Evolutionary conservation across 768 basidiomycete genomes (phyloP).

Genomic region (Pulveroboletus frians): DNA sequence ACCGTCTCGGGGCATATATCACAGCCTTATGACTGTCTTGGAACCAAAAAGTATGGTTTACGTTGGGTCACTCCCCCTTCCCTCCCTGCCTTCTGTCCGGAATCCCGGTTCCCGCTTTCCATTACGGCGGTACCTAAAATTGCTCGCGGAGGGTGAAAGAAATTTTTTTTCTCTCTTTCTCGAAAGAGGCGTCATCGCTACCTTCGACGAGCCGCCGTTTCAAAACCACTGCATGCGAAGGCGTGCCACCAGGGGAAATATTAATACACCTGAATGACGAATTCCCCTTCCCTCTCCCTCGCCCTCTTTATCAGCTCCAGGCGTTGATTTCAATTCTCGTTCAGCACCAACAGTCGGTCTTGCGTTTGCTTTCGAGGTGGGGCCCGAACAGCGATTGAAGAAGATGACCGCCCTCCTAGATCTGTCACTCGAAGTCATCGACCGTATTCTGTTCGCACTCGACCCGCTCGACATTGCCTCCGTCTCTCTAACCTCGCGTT

Average conservation of each 20-base stretch:
- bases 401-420: slow-evolving; percentile 25
- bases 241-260: too few relatives aligned
- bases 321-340: neutral
- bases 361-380: neutral
- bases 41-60: neutral
- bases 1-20: too few relatives aligned
- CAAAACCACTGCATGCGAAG: neutral
- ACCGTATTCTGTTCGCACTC: slow-evolving; percentile 49
- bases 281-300: too few relatives aligned
- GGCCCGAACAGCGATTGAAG: neutral
- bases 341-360: neutral
- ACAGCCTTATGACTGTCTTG: too few relatives aligned
- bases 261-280: too few relatives aligned
- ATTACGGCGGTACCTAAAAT: neutral
- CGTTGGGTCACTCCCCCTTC: neutral
- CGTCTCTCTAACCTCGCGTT: slow-evolving; percentile 46
- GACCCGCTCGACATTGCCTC: slow-evolving; percentile 58
- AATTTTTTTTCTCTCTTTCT: slow-evolving; percentile 18
- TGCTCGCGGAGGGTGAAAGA: slow-evolving; percentile 19
- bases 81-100: too few relatives aligned
- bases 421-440: slow-evolving; percentile 56
- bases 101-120: too few relatives aligned
- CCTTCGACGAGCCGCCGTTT: slow-evolving; percentile 10
- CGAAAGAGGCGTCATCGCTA: neutral
- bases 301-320: neutral